Conservation (phyloP, 148 eudicot genomes). For the Cornus suecica region DNA sequence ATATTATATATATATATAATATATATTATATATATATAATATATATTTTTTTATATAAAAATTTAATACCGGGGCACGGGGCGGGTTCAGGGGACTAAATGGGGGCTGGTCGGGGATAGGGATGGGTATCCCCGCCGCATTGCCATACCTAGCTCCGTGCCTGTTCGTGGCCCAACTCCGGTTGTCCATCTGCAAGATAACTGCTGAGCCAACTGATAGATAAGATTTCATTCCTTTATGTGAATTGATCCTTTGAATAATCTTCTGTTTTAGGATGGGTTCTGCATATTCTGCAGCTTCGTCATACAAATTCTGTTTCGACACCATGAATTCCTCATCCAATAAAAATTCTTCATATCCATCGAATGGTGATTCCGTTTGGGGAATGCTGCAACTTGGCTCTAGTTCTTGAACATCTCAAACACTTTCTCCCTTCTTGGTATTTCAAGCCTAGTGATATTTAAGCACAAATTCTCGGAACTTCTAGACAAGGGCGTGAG, state of each 20-base stretch:
- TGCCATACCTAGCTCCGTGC: too few relatives aligned
- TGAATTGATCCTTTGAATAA: slow-evolving; percentile 52
- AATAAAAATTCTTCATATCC: slow-evolving; percentile 59
- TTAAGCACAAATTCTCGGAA: slow-evolving; percentile 33
- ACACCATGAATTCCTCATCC: slow-evolving; percentile 43
- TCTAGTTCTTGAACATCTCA: slow-evolving; percentile 38
- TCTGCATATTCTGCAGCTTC: slow-evolving; percentile 39
- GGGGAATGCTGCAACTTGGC: slow-evolving; percentile 4
- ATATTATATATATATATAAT: too few relatives aligned
- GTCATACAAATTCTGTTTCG: slow-evolving; percentile 59
- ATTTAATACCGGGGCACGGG: too few relatives aligned
- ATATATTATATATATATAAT: too few relatives aligned
- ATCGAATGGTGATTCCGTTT: slow-evolving; percentile 24
- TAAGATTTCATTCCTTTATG: slow-evolving; percentile 64
- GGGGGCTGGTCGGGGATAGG: too few relatives aligned
- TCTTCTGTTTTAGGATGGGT: slow-evolving; percentile 52
- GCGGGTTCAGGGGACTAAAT: too few relatives aligned
- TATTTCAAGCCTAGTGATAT: slow-evolving; percentile 40
- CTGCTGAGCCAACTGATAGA: slow-evolving; percentile 63
- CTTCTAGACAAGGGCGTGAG: slow-evolving; percentile 31
- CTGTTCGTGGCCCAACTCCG: slow-evolving; percentile 85
- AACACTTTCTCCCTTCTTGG: slow-evolving; percentile 34
- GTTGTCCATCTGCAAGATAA: slow-evolving; percentile 73
- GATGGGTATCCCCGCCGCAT: too few relatives aligned
- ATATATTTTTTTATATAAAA: too few relatives aligned